phyloP scores from a whole-genome alignment of 2,329 filamentous ascomycete genomes.

The Alternaria incomplexa region DNA sequence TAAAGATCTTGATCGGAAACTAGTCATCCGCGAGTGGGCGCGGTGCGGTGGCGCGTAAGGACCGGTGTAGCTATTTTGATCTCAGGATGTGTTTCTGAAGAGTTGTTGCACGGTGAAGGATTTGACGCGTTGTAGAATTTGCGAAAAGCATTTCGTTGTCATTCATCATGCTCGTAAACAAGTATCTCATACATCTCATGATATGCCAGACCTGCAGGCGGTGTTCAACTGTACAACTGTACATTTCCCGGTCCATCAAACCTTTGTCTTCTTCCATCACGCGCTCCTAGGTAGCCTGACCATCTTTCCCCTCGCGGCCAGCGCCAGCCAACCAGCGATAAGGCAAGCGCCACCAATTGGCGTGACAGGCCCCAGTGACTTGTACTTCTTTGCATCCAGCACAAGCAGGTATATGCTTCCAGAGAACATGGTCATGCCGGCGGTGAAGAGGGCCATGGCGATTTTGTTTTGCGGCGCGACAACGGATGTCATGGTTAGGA shows the following conservation, averaged over 20 bases:
- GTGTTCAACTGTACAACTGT: background rate
- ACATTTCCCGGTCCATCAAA: background rate
- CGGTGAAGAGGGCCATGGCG: conserved; percentile 65
- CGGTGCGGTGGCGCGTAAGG: background rate
- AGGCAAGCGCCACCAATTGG: conserved; percentile 68
- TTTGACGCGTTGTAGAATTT: background rate
- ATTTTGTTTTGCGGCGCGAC: conserved; percentile 62
- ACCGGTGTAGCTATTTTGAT: background rate
- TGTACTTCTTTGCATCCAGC: conserved; percentile 66
- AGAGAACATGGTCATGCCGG: conserved; percentile 71
- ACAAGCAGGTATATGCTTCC: conserved; percentile 70
- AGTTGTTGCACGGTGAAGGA: fast-evolving
- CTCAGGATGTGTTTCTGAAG: background rate
- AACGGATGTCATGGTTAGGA: conserved; percentile 62
- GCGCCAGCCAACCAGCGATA: conserved; percentile 67
- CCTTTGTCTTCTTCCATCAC: background rate
- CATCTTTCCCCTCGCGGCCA: conserved; percentile 47
- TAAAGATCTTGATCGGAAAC: background rate
- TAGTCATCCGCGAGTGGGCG: background rate
- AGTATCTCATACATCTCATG: background rate
- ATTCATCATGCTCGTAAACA: background rate
- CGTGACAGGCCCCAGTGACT: conserved; percentile 67
- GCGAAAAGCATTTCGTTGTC: background rate
- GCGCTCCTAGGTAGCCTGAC: conserved; percentile 3
- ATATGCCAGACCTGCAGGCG: background rate